Conservation (phyloP, 2,329 filamentous ascomycete genomes). For the Stemphylium beticola region DNA sequence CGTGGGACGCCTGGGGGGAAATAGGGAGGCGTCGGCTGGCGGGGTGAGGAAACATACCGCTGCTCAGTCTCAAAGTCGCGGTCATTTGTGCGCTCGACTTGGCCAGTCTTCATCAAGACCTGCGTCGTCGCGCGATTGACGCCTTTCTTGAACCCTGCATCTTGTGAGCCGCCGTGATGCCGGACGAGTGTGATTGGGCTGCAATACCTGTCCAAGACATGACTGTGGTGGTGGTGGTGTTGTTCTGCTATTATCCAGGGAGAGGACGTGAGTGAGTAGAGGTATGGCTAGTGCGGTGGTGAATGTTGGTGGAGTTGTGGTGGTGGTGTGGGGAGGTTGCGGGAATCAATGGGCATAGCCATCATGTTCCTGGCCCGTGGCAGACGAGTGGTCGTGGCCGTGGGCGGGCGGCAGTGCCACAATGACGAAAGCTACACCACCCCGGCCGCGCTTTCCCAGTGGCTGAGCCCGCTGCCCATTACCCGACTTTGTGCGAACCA, state of each 20-base stretch:
- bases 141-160: slow-evolving; percentile 86
- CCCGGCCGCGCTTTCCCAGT: slow-evolving; percentile 18
- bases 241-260: neutral
- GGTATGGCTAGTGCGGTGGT: neutral
- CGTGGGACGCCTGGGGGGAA: neutral
- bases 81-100: slow-evolving; percentile 98
- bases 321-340: slow-evolving; percentile 4
- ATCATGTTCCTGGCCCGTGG: slow-evolving; percentile 18
- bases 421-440: slow-evolving; percentile 34
- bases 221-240: slow-evolving; percentile 23
- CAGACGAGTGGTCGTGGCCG: slow-evolving; percentile 6
- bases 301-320: slow-evolving; percentile 1
- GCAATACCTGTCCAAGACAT: slow-evolving; percentile 65
- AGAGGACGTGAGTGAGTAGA: neutral
- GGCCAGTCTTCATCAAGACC: slow-evolving; percentile 99
- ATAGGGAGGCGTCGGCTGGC: neutral
- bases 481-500: slow-evolving; percentile 3
- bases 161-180: slow-evolving; percentile 28
- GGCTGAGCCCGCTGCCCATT: slow-evolving; percentile 17
- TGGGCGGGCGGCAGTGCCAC: slow-evolving; percentile 32
- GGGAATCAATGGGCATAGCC: slow-evolving; percentile 13
- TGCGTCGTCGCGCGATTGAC: slow-evolving; percentile 98
- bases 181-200: slow-evolving; percentile 12
- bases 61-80: slow-evolving; percentile 98
- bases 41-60: slow-evolving; percentile 60